A percentile compares a stretch with the other conserved stretches of the same genome.
Conservation (phyloP, 129 eudicot species). For the Pseudognaphalium luteoalbum region DNA sequence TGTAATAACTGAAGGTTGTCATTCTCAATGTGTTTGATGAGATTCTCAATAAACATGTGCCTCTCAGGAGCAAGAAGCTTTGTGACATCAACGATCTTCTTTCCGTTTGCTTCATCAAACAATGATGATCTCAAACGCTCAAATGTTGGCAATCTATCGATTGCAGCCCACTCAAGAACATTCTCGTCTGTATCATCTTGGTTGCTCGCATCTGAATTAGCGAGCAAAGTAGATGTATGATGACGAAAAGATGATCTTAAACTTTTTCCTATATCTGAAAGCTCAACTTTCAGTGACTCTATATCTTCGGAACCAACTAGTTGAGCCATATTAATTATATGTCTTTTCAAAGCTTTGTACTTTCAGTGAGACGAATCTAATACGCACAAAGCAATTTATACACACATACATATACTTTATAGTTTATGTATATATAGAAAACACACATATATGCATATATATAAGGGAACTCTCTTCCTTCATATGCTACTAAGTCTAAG, state of each 20-base stretch:
- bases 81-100: slow-evolving; percentile 49
- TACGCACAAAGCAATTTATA: too few species aligned
- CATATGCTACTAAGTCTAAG: too few species aligned
- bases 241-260: slow-evolving; percentile 33
- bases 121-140: slow-evolving; percentile 49
- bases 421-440: too few species aligned
- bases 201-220: slow-evolving; percentile 33
- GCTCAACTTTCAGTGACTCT: slow-evolving; percentile 19
- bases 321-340: slow-evolving; percentile 41
- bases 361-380: not conserved
- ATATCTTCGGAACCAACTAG: slow-evolving; percentile 40
- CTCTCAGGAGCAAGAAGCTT: slow-evolving; percentile 47
- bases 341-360: slow-evolving; percentile 5
- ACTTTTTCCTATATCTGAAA: slow-evolving; percentile 42
- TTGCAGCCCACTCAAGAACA: slow-evolving; percentile 42
- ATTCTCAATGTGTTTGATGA: slow-evolving; percentile 54
- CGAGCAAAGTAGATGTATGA: slow-evolving; percentile 32
- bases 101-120: slow-evolving; percentile 43
- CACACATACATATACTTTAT: too few species aligned
- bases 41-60: slow-evolving; percentile 52
- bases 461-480: too few species aligned
- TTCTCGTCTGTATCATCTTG: slow-evolving; percentile 41
- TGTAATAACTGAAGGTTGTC: slow-evolving; percentile 58
- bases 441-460: too few species aligned
- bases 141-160: slow-evolving; percentile 49